A percentile compares a stretch with the other conserved stretches of the same genome.
Conservation (phyloP, 257 asterid genomes). For the Marsdenia floribunda region DNA sequence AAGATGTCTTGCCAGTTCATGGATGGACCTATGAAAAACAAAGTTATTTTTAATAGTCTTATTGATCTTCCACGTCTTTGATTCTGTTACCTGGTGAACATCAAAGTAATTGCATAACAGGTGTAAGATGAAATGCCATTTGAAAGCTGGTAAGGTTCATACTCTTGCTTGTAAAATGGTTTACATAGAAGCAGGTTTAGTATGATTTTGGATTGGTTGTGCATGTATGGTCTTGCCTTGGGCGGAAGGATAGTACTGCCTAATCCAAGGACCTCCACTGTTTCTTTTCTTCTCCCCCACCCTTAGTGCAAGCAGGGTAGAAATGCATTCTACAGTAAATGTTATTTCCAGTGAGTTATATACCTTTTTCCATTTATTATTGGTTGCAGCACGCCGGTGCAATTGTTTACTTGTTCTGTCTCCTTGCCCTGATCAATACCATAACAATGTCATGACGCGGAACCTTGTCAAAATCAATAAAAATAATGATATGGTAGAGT, state of each 20-base stretch:
- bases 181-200: background rate
- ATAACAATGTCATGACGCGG: background rate
- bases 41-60: background rate
- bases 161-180: background rate
- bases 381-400: background rate
- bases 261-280: too few relatives aligned
- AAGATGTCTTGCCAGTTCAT: background rate
- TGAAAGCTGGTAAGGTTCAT: background rate
- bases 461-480: too few relatives aligned
- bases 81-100: too few relatives aligned
- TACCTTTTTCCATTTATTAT: background rate
- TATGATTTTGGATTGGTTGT: background rate
- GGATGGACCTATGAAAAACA: background rate
- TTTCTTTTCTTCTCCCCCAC: too few relatives aligned
- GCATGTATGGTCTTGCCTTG: background rate
- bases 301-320: background rate
- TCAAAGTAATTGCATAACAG: too few relatives aligned
- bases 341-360: background rate
- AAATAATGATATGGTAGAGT: too few relatives aligned
- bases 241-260: background rate
- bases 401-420: background rate
- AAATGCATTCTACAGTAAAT: background rate
- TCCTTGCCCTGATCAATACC: background rate
- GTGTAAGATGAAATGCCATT: background rate
- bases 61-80: background rate